These are phyloP conservation scores for Glarea lozoyensis DNA, from an alignment of 495 filamentous ascomycete genomes.

Conservation along the genomic window DNA sequence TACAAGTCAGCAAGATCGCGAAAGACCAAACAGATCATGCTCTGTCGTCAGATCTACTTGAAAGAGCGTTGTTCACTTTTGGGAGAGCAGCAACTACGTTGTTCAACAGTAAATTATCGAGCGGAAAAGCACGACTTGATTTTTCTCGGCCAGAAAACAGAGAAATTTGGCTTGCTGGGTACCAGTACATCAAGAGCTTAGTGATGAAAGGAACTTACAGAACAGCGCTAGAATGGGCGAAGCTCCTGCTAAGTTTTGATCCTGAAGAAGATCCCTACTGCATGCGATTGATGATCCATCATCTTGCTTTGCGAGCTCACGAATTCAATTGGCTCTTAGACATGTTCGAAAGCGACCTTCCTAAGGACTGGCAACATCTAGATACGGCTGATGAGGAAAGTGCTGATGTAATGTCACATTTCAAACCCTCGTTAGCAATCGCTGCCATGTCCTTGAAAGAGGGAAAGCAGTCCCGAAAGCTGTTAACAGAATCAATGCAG, in stretches of 20 bases:
- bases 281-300: slow-evolving; percentile 68
- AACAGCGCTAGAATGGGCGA: slow-evolving; percentile 88
- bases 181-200: slow-evolving; percentile 76
- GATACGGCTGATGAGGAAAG: slow-evolving; percentile 30
- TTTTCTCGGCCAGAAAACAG: slow-evolving; percentile 77
- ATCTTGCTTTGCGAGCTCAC: slow-evolving; percentile 69
- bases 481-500: slow-evolving; percentile 56
- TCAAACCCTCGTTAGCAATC: slow-evolving; percentile 62
- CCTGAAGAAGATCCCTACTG: slow-evolving; percentile 74
- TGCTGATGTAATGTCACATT: slow-evolving; percentile 47
- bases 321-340: slow-evolving; percentile 70
- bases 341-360: slow-evolving; percentile 39
- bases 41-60: slow-evolving; percentile 77
- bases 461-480: slow-evolving; percentile 48
- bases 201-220: slow-evolving; percentile 87
- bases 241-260: slow-evolving; percentile 68
- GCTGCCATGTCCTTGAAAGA: slow-evolving; percentile 65
- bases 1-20: slow-evolving; percentile 87
- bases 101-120: slow-evolving; percentile 64
- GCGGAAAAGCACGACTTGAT: slow-evolving; percentile 71
- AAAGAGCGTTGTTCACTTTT: slow-evolving; percentile 88
- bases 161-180: slow-evolving; percentile 86
- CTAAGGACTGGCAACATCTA: slow-evolving; percentile 29
- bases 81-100: slow-evolving; percentile 74
- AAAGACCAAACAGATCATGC: slow-evolving; percentile 83